These are phyloP conservation scores for Malus hybrid DNA, from an alignment of 331 rosid species.

Conservation along the genomic window DNA sequence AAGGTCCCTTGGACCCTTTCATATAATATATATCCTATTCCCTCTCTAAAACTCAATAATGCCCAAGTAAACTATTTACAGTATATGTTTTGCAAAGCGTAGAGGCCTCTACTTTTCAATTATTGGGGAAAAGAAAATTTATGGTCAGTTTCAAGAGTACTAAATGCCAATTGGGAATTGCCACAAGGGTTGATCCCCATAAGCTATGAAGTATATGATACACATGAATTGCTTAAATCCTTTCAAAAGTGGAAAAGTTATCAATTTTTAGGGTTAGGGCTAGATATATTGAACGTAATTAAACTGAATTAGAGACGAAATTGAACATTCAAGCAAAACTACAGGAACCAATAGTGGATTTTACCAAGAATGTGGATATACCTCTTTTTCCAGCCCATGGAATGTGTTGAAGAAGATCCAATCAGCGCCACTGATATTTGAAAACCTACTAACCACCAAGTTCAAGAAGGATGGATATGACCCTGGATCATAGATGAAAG, in stretches of 20 bases:
- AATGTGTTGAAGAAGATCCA: slow-evolving; percentile 22
- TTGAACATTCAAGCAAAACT: not conserved
- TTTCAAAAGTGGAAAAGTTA: too few species aligned
- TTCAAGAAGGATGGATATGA: not conserved
- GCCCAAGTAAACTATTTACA: not conserved
- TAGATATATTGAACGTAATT: too few species aligned
- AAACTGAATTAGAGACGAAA: too few species aligned
- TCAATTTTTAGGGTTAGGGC: too few species aligned
- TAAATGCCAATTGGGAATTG: not conserved
- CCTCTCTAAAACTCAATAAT: not conserved
- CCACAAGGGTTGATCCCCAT: not conserved
- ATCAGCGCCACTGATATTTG: slow-evolving; percentile 10
- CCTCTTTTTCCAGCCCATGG: slow-evolving; percentile 20
- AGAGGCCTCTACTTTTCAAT: not conserved
- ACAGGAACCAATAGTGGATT: not conserved
- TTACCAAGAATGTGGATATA: not conserved
- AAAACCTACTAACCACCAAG: slow-evolving; percentile 3
- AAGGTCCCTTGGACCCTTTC: not conserved
- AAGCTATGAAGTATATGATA: not conserved
- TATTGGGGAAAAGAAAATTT: not conserved
- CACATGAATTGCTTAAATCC: too few species aligned
- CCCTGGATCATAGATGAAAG: slow-evolving; percentile 5
- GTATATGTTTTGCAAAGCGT: not conserved
- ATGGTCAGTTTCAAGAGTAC: not conserved
- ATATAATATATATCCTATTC: not conserved